Evolutionary conservation across 2,329 filamentous ascomycete genomes (phyloP).

Genomic region (Cryphonectria carpinicola): DNA sequence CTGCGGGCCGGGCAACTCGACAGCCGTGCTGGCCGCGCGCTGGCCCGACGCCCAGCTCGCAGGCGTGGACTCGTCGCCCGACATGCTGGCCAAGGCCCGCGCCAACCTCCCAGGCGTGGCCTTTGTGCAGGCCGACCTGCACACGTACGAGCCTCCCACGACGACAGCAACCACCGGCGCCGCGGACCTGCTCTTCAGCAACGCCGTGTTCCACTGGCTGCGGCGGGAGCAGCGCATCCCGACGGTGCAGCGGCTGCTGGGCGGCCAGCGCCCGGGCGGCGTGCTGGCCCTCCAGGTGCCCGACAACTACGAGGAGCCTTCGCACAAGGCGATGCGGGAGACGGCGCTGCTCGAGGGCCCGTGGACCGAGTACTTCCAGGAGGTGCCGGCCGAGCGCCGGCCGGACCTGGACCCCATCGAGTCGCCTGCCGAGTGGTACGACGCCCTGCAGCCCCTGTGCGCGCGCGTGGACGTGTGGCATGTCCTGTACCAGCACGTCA

Average conservation of each 20-base stretch:
- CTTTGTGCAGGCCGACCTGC: slow-evolving; percentile 53
- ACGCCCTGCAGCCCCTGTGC: slow-evolving; percentile 50
- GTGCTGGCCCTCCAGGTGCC: slow-evolving; percentile 57
- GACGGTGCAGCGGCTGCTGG: slow-evolving; percentile 49
- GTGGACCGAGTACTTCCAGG: slow-evolving; percentile 31
- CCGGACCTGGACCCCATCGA: slow-evolving; percentile 54
- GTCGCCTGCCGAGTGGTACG: slow-evolving; percentile 50
- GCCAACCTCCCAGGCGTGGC: slow-evolving; percentile 43
- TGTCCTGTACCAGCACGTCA: slow-evolving; percentile 56
- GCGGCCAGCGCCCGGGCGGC: slow-evolving; percentile 45
- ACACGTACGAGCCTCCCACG: slow-evolving; percentile 40
- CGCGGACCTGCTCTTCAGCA: slow-evolving; percentile 56
- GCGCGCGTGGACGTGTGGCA: slow-evolving; percentile 56
- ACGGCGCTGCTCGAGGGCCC: slow-evolving; percentile 40
- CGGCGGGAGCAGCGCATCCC: slow-evolving; percentile 46
- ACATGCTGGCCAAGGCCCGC: slow-evolving; percentile 58
- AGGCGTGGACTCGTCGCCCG: slow-evolving; percentile 58
- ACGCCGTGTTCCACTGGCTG: slow-evolving; percentile 65
- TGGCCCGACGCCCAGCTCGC: slow-evolving; percentile 52
- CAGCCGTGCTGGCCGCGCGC: slow-evolving; percentile 48
- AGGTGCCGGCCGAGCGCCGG: slow-evolving; percentile 33
- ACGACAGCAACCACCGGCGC: slow-evolving; percentile 26
- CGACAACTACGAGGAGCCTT: slow-evolving; percentile 53
- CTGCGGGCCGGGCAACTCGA: slow-evolving; percentile 65
- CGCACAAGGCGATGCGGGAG: slow-evolving; percentile 54